Evolutionary conservation across 257 asterid genomes (phyloP).

Genomic region (Capsicum chinense): DNA sequence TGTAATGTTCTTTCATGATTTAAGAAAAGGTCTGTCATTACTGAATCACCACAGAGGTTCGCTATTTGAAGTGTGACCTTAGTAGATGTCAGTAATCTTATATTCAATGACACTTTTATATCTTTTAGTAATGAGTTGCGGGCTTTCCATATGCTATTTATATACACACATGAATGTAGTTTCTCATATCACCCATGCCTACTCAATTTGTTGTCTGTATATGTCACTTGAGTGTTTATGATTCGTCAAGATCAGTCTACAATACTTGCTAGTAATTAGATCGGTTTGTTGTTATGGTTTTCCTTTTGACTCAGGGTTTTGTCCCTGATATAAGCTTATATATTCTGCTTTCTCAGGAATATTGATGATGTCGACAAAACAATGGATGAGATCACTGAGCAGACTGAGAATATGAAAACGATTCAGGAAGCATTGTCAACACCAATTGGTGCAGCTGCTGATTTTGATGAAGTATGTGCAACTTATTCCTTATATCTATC

Average conservation of each 20-base stretch:
- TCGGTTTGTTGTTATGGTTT: neutral
- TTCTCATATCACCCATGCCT: neutral
- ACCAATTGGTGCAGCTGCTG: constrained; percentile 78
- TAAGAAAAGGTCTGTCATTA: neutral
- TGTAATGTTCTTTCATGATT: neutral
- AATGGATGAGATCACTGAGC: constrained; percentile 92
- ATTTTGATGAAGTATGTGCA: constrained; percentile 69
- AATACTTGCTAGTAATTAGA: neutral
- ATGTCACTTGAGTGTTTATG: neutral
- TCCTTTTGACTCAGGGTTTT: neutral
- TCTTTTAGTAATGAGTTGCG: neutral
- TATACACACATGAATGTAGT: neutral
- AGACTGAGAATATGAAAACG: constrained; percentile 81
- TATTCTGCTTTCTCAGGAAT: constrained; percentile 48
- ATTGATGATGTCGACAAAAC: constrained; percentile 88
- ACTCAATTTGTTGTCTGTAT: neutral
- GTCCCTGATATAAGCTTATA: neutral
- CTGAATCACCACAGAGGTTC: neutral
- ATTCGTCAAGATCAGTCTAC: constrained; percentile 14
- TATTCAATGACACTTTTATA: neutral
- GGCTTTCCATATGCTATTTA: neutral
- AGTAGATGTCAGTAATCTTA: neutral
- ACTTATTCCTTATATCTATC: constrained; percentile 19
- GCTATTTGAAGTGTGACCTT: neutral
- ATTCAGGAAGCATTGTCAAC: constrained; percentile 78